These are phyloP conservation scores for Rhynchosporium secalis DNA, from an alignment of 2,329 filamentous ascomycete genomes.

Conservation along the genomic window DNA sequence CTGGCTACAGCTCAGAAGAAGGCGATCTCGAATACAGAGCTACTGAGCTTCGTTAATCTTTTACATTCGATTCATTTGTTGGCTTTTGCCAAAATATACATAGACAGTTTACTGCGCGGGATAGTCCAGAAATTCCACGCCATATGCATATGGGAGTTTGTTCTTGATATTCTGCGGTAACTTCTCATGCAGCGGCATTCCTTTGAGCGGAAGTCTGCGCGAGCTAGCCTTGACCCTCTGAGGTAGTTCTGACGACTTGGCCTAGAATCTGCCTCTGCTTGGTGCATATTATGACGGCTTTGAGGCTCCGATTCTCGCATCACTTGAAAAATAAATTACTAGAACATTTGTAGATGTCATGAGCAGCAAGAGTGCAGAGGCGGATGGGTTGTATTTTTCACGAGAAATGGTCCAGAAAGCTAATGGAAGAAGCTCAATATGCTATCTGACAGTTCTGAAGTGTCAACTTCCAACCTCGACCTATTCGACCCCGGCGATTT, in stretches of 20 bases:
- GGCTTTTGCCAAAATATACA: too few species aligned
- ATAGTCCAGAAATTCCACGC: neutral
- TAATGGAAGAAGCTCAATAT: conserved; percentile 41
- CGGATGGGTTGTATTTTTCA: conserved; percentile 24
- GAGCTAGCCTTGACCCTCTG: neutral
- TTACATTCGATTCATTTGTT: too few species aligned
- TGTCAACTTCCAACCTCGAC: conserved; percentile 48
- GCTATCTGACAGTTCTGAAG: conserved; percentile 44
- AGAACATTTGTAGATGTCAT: neutral
- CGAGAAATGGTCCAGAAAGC: conserved; percentile 27
- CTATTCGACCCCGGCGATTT: conserved; percentile 49
- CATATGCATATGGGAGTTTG: conserved; percentile 11
- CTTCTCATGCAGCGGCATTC: neutral
- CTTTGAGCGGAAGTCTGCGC: conserved; percentile 1
- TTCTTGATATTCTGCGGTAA: neutral
- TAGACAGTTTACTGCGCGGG: too few species aligned
- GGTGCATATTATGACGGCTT: neutral
- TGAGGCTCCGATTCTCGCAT: neutral
- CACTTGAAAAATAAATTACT: neutral
- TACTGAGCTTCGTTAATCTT: too few species aligned
- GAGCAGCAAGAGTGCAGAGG: neutral
- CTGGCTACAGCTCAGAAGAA: too few species aligned
- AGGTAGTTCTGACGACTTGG: neutral
- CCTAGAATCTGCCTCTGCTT: neutral
- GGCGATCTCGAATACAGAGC: too few species aligned